A percentile compares a stretch with the other conserved stretches of the same genome.
phyloP scores from a whole-genome alignment of 768 basidiomycete species.

The Glaciozyma antarctica region DNA sequence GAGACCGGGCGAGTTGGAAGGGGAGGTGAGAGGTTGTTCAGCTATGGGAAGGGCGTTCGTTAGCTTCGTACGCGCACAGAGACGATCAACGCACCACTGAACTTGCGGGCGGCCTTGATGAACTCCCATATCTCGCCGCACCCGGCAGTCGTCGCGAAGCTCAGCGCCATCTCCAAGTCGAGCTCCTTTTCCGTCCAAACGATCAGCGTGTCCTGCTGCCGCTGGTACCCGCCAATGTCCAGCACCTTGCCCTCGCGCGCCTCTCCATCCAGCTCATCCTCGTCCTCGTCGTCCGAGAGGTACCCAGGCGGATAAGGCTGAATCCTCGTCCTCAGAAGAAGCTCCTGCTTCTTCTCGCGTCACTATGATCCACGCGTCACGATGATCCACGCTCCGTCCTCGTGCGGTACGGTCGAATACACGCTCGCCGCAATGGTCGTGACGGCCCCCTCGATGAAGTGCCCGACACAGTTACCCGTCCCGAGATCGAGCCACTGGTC shows the following conservation, averaged over 20 bases:
- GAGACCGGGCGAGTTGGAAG: constrained; percentile 19
- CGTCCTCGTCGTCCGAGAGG: constrained; percentile 18
- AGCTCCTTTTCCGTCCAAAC: constrained; percentile 92
- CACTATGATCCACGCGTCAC: constrained; percentile 63
- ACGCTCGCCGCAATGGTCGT: not conserved
- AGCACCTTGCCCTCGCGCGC: constrained; percentile 18
- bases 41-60: not conserved
- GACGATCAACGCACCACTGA: constrained; percentile 8
- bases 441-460: not conserved
- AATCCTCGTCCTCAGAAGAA: constrained; percentile 44
- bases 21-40: constrained; percentile 18
- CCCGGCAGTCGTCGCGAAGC: constrained; percentile 91
- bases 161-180: constrained; percentile 87
- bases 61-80: constrained; percentile 47
- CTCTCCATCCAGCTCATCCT: constrained; percentile 8
- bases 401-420: not conserved
- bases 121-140: constrained; percentile 97
- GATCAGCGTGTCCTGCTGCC: constrained; percentile 74
- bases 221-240: constrained; percentile 26
- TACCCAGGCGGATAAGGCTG: constrained; percentile 19
- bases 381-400: constrained; percentile 41
- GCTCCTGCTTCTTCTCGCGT: constrained; percentile 37
- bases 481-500: constrained; percentile 91
- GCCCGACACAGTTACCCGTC: constrained; percentile 71
- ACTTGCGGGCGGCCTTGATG: constrained; percentile 44